phyloP scores from a whole-genome alignment of 257 asterid species.

The Vinca minor region DNA sequence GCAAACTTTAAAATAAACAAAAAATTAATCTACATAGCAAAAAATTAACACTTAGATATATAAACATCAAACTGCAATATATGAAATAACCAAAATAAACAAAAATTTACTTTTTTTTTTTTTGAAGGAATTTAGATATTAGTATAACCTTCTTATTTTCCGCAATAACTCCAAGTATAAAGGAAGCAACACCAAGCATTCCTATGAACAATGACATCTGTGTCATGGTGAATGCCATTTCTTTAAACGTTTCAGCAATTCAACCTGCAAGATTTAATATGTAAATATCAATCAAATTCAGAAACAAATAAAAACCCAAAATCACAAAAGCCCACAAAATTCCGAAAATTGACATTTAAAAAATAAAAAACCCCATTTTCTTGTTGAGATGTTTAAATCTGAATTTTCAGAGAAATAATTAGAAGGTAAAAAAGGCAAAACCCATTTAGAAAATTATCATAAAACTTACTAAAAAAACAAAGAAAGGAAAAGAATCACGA shows the following conservation, averaged over 20 bases:
- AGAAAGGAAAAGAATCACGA: no score
- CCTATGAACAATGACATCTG: constrained; percentile 20
- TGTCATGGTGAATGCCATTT: constrained; percentile 19
- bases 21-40: neutral
- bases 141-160: constrained; percentile 56
- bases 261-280: constrained; percentile 9
- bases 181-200: constrained; percentile 22
- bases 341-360: neutral
- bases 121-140: no score
- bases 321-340: neutral
- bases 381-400: neutral
- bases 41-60: no score
- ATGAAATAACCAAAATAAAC: no score
- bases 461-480: no score
- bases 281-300: neutral
- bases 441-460: neutral
- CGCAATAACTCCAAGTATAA: constrained; percentile 32
- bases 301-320: neutral
- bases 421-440: neutral
- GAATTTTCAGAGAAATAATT: neutral
- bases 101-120: no score
- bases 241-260: neutral
- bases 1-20: no score
- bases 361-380: neutral
- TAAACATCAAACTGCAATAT: neutral